Evolutionary conservation across 106 monocot species (phyloP).

Genomic region (Allium sativum): DNA sequence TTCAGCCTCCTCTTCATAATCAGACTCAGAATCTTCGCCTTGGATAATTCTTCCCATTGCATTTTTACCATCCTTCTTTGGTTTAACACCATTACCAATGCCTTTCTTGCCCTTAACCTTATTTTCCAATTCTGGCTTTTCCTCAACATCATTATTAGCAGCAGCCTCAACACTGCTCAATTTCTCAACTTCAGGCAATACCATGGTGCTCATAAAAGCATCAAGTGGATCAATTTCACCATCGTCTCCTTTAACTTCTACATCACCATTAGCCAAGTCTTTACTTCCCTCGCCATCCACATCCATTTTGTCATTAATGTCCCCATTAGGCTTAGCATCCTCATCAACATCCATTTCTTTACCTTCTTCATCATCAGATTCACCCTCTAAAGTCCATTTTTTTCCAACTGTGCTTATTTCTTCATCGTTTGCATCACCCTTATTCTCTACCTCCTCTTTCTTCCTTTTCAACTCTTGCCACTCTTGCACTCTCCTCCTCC

Average conservation of each 20-base stretch:
- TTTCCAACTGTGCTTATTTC: slow-evolving; percentile 39
- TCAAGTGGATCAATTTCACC: slow-evolving; percentile 96
- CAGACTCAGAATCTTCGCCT: slow-evolving; percentile 80
- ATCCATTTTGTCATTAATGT: slow-evolving; percentile 21
- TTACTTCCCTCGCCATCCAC: slow-evolving; percentile 10
- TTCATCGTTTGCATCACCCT: slow-evolving; percentile 14
- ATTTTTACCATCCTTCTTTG: slow-evolving; percentile 38
- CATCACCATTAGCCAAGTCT: slow-evolving; percentile 3
- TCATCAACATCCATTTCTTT: slow-evolving; percentile 28
- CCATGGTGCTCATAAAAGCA: slow-evolving; percentile 89
- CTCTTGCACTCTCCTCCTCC: slow-evolving; percentile 74
- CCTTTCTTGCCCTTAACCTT: slow-evolving; percentile 13
- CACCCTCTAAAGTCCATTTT: slow-evolving; percentile 92
- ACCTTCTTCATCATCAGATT: slow-evolving; percentile 85
- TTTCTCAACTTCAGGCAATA: slow-evolving; percentile 69
- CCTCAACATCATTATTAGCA: slow-evolving; percentile 1
- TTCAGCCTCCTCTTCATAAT: slow-evolving; percentile 43
- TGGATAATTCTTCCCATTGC: slow-evolving; percentile 74
- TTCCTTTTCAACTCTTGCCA: slow-evolving; percentile 81
- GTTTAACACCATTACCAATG: slow-evolving; percentile 37
- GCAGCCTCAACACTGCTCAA: slow-evolving; percentile 16
- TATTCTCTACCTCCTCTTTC: slow-evolving; percentile 38
- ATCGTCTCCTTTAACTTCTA: slow-evolving; percentile 12
- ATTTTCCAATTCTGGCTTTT: slow-evolving; percentile 7
- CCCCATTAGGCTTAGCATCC: slow-evolving; percentile 2